Percentiles rank a stretch among this genome's conserved stretches.
Conservation (phyloP, 2,329 filamentous ascomycete genomes). For the Phaeoacremonium minimum region DNA sequence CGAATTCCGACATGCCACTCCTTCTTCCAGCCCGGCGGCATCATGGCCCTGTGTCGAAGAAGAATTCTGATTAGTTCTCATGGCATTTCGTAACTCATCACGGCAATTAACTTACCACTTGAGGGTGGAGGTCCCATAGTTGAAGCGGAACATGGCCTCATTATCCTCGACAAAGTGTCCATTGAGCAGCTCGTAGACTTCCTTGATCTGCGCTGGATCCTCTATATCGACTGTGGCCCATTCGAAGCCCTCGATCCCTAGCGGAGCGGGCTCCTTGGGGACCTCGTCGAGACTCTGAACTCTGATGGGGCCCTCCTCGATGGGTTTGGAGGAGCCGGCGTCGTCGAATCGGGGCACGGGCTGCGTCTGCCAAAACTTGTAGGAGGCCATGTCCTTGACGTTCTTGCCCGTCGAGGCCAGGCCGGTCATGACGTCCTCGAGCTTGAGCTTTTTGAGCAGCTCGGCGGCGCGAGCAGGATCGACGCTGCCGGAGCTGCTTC, state of each 20-base stretch:
- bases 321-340: slow-evolving; percentile 39
- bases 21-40: slow-evolving; percentile 89
- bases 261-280: slow-evolving; percentile 67
- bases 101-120: slow-evolving; percentile 63
- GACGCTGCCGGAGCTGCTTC: slow-evolving; percentile 13
- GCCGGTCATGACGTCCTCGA: slow-evolving; percentile 71
- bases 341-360: slow-evolving; percentile 83
- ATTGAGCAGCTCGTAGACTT: slow-evolving; percentile 87
- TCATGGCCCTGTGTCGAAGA: slow-evolving; percentile 67
- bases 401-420: slow-evolving; percentile 79
- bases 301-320: slow-evolving; percentile 80
- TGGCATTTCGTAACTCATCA: not conserved
- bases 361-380: slow-evolving; percentile 99
- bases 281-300: slow-evolving; percentile 75
- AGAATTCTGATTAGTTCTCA: not conserved
- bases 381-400: slow-evolving; percentile 90
- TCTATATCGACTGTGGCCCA: slow-evolving; percentile 90
- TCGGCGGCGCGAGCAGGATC: slow-evolving; percentile 39
- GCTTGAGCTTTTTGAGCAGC: slow-evolving; percentile 57
- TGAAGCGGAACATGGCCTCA: slow-evolving; percentile 96
- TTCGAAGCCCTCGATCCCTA: slow-evolving; percentile 76
- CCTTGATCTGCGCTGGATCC: slow-evolving; percentile 72
- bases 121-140: slow-evolving; percentile 84
- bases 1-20: slow-evolving; percentile 95
- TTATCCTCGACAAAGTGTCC: slow-evolving; percentile 97